Conservation (phyloP, 1,284 basidiomycete species). For the Uromyces viciae-fabae region DNA sequence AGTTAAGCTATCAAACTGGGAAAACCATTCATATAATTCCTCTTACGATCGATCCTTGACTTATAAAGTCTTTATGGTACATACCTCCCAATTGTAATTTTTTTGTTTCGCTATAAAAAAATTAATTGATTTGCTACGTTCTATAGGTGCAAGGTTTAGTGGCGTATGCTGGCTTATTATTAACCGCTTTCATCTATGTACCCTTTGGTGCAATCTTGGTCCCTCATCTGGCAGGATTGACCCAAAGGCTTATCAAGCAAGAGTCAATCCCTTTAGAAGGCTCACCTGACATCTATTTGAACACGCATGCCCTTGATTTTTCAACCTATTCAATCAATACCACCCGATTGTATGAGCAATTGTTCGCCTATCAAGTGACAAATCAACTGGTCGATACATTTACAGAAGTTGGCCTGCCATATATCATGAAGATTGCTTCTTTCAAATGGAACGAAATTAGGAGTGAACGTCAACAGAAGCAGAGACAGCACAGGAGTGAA, state of each 20-base stretch:
- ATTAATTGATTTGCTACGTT: not conserved
- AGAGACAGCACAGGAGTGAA: not conserved
- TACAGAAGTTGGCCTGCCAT: constrained; percentile 79
- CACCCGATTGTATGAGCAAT: constrained; percentile 76
- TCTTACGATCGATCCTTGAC: constrained; percentile 75
- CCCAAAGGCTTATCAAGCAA: constrained; percentile 27
- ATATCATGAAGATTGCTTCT: constrained; percentile 61
- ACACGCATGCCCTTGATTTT: constrained; percentile 48
- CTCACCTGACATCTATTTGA: constrained; percentile 51
- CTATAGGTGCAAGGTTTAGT: constrained; percentile 38
- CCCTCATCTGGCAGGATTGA: not conserved
- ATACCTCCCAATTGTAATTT: constrained; percentile 65
- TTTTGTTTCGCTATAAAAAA: not conserved
- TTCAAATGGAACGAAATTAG: constrained; percentile 46
- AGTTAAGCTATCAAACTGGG: constrained; percentile 73
- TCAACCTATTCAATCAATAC: constrained; percentile 56
- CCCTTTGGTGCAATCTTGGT: constrained; percentile 54
- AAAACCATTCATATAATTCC: constrained; percentile 79
- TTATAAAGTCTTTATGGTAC: constrained; percentile 70
- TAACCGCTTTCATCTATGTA: constrained; percentile 54
- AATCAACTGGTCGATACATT: constrained; percentile 81
- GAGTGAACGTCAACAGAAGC: constrained; percentile 11
- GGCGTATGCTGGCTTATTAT: constrained; percentile 32
- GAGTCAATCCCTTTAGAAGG: constrained; percentile 44
- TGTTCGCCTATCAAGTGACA: constrained; percentile 92